A percentile compares a stretch with the other conserved stretches of the same genome.
Evolutionary conservation across 208 protist species (phyloP).

Genomic region (Crithidia acanthocephali): DNA sequence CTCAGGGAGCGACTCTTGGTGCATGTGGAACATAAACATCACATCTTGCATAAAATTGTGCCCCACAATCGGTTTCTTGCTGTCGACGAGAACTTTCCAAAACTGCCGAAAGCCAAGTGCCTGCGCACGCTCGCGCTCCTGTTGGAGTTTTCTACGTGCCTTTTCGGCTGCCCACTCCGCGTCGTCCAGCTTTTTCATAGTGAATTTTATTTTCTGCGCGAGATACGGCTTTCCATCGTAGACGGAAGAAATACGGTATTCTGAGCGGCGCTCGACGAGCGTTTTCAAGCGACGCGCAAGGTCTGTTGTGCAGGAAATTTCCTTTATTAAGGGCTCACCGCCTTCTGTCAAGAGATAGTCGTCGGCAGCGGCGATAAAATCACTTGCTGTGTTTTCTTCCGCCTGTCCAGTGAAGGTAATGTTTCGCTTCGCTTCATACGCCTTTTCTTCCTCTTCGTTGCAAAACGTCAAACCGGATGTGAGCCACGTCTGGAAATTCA

Average conservation of each 20-base stretch:
- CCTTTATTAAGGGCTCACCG: neutral
- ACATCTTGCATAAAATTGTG: constrained; percentile 86
- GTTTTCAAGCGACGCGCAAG: constrained; percentile 9
- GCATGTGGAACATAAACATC: constrained; percentile 88
- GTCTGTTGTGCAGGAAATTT: constrained; percentile 12
- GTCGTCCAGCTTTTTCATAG: constrained; percentile 12
- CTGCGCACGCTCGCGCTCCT: constrained; percentile 16
- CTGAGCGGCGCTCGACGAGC: constrained; percentile 3
- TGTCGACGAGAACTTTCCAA: constrained; percentile 70
- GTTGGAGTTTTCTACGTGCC: neutral
- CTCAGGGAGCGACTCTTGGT: constrained; percentile 51
- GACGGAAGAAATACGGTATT: neutral
- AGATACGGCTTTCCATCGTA: constrained; percentile 33
- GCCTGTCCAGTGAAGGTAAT: neutral
- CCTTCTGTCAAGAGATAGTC: constrained; percentile 5
- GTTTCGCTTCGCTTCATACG: neutral
- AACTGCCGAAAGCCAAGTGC: constrained; percentile 59
- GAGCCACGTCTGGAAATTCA: constrained; percentile 78
- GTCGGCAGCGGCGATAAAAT: neutral
- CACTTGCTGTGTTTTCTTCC: neutral
- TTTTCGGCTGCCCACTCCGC: constrained; percentile 12
- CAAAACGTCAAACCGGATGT: constrained; percentile 52
- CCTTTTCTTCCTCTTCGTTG: constrained; percentile 40
- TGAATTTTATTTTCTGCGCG: constrained; percentile 38
- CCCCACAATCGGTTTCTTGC: constrained; percentile 73